Base-by-base conservation (phyloP, 129 eudicot species). In the Smallanthus sonchifolius region DNA sequence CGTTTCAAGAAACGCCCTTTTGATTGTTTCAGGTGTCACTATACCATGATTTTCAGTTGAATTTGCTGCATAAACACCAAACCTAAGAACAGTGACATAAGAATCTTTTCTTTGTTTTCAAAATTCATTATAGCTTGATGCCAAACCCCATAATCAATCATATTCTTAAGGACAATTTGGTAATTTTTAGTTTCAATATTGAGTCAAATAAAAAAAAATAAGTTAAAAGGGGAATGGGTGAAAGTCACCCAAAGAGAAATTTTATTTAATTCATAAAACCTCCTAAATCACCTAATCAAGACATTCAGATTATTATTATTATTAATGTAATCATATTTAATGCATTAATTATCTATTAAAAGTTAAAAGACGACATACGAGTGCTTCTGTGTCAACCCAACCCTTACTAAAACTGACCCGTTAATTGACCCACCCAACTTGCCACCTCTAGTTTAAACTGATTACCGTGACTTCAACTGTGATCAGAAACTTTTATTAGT, bases 31-130 rank as follows among this genome's bases (percentile, higher is more conserved):
- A 2, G 83, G 76, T 30, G 90, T 85, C 81, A 87, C 87, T 42
- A 48, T 82, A 70, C 89, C 87, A 30, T 71, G 56, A 51, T 57
- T 73, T 67, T 72, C 84, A 37, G 83, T 75, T 55, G 70, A 48
- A 57, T 42, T 75, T 65, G 83, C 89, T 85, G 89, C 93, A 85
- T 79, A 72, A 87, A 87, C 65, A 80, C 48, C 74, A 83, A 79
- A 56, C 73, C 84, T 81, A 82, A 78, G 83, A 71, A 77, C 68
- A 72, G 72, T 71, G 77, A 63, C 47, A 84, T 54, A 61, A 77
- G 80, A 67, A 37, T 28, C 67, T 63, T 49, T 30, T 67, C 67
- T 43, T 66, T 47, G 35, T 63, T 42, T 51, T 45, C 39, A 13
- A 30, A 59, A 49, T 32, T n/a, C 40, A 77, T 49, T 28, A 62